Evolutionary conservation across 129 eudicot species (phyloP).

Genomic region (Helichrysum umbraculigerum): DNA sequence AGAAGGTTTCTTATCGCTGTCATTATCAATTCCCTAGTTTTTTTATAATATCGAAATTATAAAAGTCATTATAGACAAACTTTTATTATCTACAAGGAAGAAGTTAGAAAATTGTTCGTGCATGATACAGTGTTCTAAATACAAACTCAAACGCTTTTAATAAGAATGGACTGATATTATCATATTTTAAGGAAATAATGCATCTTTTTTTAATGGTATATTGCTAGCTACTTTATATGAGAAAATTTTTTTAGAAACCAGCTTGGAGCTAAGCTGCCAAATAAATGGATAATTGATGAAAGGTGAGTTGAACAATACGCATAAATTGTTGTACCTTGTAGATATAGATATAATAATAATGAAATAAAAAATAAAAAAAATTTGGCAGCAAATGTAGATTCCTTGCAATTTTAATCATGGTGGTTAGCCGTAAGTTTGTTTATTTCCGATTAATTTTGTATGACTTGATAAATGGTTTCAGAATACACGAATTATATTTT

Average conservation of each 20-base stretch:
- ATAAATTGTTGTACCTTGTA: slow-evolving; percentile 17
- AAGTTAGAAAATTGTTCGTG: neutral
- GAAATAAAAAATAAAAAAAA: neutral
- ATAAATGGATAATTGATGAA: slow-evolving; percentile 8
- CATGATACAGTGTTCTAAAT: neutral
- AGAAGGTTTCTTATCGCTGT: too few relatives aligned
- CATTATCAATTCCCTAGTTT: too few relatives aligned
- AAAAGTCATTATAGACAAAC: slow-evolving; percentile 15
- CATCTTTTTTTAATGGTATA: neutral
- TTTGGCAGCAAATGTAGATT: slow-evolving; percentile 37
- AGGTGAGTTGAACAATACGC: slow-evolving; percentile 11
- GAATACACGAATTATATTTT: slow-evolving; percentile 13
- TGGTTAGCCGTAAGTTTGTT: slow-evolving; percentile 30
- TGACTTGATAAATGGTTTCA: neutral
- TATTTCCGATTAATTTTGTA: slow-evolving; percentile 7
- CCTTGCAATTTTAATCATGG: slow-evolving; percentile 24
- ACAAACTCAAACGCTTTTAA: neutral
- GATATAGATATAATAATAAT: neutral
- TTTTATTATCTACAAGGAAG: neutral
- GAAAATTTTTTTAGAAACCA: slow-evolving; percentile 7
- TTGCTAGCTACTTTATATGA: neutral
- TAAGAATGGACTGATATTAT: neutral
- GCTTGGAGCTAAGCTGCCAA: slow-evolving; percentile 13
- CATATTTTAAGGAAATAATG: neutral
- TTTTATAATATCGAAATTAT: neutral